A percentile compares a stretch with the other conserved stretches of the same genome.
Evolutionary conservation across 805 yeast genomes (phyloP).

Genomic region (Wickerhamiella dianesei): DNA sequence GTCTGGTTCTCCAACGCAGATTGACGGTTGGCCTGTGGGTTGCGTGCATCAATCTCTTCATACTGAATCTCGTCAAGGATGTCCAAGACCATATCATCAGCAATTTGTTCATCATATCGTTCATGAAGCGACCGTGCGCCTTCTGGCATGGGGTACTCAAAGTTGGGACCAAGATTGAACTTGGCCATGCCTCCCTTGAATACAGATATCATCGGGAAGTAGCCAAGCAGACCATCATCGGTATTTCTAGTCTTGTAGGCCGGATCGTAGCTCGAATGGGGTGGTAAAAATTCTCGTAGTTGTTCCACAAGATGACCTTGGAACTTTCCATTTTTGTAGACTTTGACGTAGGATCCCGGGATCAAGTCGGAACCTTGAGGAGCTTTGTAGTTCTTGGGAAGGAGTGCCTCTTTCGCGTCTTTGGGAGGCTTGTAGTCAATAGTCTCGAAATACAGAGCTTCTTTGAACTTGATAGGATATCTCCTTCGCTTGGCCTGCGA

Average conservation of each 20-base stretch:
- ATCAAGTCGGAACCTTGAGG: constrained; percentile 16
- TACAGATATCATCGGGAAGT: constrained; percentile 79
- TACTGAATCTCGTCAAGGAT: constrained; percentile 50
- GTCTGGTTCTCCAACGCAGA: not conserved
- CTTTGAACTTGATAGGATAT: constrained; percentile 72
- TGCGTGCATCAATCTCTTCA: constrained; percentile 11
- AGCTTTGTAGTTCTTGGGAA: constrained; percentile 16
- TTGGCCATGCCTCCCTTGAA: constrained; percentile 66
- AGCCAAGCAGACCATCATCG: constrained; percentile 81
- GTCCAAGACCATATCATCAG: constrained; percentile 76
- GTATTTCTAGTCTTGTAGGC: constrained; percentile 18
- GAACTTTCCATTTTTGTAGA: constrained; percentile 65
- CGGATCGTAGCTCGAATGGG: constrained; percentile 38
- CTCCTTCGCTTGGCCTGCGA: constrained; percentile 44
- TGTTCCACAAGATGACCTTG: constrained; percentile 52
- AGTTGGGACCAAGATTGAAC: constrained; percentile 54
- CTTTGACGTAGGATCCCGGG: constrained; percentile 42
- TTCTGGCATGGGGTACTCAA: constrained; percentile 22
- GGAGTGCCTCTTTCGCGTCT: constrained; percentile 57
- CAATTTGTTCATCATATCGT: constrained; percentile 53
- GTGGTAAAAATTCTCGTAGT: constrained; percentile 66
- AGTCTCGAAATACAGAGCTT: constrained; percentile 67
- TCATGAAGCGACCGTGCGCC: constrained; percentile 40
- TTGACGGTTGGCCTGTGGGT: not conserved
- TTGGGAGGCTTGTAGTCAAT: constrained; percentile 62